Evolutionary conservation across 2,329 filamentous ascomycete genomes (phyloP), one percentile per base, ranked within the genome.

Genomic region (Fusarium neocosmosporiellum): DNA sequence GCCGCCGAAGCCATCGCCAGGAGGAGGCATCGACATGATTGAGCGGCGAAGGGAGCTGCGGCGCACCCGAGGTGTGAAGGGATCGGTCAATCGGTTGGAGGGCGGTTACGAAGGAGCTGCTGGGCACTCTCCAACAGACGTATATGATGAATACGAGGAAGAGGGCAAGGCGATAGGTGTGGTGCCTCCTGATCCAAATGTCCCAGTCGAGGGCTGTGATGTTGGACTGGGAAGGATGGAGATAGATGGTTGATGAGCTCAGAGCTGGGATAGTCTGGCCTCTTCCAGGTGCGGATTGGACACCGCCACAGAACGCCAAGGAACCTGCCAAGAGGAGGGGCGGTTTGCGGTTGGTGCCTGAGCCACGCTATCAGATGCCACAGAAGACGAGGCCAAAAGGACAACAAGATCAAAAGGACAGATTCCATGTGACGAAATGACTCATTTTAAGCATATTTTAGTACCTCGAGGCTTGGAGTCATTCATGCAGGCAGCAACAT

Each of bases 11-110:
- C 85, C 86, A 70, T 89, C 87, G 76, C 84, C 83, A 71, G 76
- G 74, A 69, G 87, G 87, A 78, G 88, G 88, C 77, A 87, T 87
- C 78, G 88, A 88, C 88, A 90, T 90, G 80, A 78, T 84, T 78
- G 74, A 70, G 70, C 53, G 75, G 67, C 68, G 76, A 72, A 74
- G 72, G 71, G 76, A 77, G 70, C 67, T 75, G 74, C 67, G 70
- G 73, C 76, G 74, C 69, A 77, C 71, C 68, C 75, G 57, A 75
- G 60, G 67, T 64, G 55, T 58, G 41, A 73, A 37, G 65, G 55
- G 63, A 46, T 75, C 63, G 65, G 68, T 71, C 65, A 73, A 67
- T 69, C 43, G 54, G 62, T 67, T 37, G 59, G 59, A 36, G 36
- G 64, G 61, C 39, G 61, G 43, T 43, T 53, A 60, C 43, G 58